phyloP scores from a whole-genome alignment of 495 filamentous ascomycete genomes.

The Hypoxylon fuscum region DNA sequence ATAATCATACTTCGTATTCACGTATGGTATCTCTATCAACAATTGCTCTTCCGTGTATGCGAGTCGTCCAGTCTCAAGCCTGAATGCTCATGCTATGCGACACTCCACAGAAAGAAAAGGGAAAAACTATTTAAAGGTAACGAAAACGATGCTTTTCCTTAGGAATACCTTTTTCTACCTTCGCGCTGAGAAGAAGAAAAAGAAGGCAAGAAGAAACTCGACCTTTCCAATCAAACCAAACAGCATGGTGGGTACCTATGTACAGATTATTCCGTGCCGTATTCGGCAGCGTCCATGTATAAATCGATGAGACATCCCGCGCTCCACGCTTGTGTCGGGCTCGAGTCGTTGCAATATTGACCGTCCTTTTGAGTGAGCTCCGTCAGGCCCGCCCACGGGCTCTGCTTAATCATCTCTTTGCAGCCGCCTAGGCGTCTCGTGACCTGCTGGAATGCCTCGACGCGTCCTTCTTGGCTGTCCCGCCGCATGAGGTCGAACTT shows the following conservation, averaged over 20 bases:
- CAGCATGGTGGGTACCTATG: background rate
- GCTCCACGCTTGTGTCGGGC: constrained; percentile 95
- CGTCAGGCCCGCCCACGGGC: constrained; percentile 89
- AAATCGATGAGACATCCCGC: constrained; percentile 92
- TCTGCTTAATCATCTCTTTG: constrained; percentile 77
- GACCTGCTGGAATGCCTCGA: constrained; percentile 93
- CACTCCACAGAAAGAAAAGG: background rate
- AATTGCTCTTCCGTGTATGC: constrained; percentile 4
- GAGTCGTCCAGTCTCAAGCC: background rate
- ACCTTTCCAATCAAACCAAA: background rate
- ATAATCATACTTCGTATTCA: constrained; percentile 21
- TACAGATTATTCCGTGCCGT: constrained; percentile 44
- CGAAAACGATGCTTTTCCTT: background rate
- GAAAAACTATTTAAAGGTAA: background rate
- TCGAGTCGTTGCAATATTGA: constrained; percentile 84
- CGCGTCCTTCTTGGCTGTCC: constrained; percentile 64
- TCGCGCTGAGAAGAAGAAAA: too few species aligned
- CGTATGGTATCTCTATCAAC: constrained; percentile 1
- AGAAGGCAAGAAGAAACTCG: background rate
- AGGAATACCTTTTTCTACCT: background rate
- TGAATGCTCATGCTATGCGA: constrained; percentile 11
- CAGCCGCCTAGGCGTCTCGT: constrained; percentile 83
- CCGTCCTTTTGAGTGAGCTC: constrained; percentile 94
- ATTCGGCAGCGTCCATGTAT: constrained; percentile 83
- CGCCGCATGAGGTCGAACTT: constrained; percentile 86